phyloP scores from a whole-genome alignment of 2,329 filamentous ascomycete genomes.

The Parasarocladium wereldwijsianum region DNA sequence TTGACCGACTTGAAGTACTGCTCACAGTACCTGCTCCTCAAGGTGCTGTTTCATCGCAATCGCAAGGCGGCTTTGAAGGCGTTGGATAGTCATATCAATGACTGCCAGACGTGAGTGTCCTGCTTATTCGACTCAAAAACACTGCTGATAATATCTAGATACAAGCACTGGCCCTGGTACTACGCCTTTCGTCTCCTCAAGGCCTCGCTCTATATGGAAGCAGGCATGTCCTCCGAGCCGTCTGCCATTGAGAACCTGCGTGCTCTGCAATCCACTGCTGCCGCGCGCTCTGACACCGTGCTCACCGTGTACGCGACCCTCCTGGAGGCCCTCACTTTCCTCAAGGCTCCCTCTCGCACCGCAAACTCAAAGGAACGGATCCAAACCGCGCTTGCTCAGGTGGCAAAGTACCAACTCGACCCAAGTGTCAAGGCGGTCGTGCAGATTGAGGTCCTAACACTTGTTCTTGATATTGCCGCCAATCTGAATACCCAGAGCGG shows the following conservation, averaged over 20 bases:
- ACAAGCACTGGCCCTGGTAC: constrained; percentile 56
- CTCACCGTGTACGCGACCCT: constrained; percentile 51
- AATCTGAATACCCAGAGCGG: constrained; percentile 49
- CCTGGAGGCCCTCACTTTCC: constrained; percentile 54
- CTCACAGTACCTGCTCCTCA: constrained; percentile 59
- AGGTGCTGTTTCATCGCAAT: constrained; percentile 55
- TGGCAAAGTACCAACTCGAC: constrained; percentile 55
- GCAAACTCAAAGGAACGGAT: constrained; percentile 56
- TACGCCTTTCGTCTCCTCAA: constrained; percentile 67
- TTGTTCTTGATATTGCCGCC: constrained; percentile 56
- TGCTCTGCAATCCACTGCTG: constrained; percentile 44
- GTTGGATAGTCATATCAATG: constrained; percentile 52
- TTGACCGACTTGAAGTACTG: constrained; percentile 55
- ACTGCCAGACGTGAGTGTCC: constrained; percentile 45
- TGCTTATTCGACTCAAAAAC: too few species aligned
- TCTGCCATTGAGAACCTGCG: constrained; percentile 55
- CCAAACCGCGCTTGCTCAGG: constrained; percentile 59
- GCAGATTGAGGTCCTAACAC: constrained; percentile 50
- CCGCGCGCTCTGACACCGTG: constrained; percentile 44
- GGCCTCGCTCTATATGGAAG: constrained; percentile 51
- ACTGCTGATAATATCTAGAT: too few species aligned
- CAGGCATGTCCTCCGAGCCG: constrained; percentile 43
- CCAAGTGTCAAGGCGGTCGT: constrained; percentile 46
- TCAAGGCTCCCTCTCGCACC: constrained; percentile 49
- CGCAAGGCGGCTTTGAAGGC: constrained; percentile 60